Evolutionary conservation across 768 basidiomycete genomes (phyloP), one percentile per base, ranked within the genome.

Genomic region (Tubosaeta brunneosetosa): DNA sequence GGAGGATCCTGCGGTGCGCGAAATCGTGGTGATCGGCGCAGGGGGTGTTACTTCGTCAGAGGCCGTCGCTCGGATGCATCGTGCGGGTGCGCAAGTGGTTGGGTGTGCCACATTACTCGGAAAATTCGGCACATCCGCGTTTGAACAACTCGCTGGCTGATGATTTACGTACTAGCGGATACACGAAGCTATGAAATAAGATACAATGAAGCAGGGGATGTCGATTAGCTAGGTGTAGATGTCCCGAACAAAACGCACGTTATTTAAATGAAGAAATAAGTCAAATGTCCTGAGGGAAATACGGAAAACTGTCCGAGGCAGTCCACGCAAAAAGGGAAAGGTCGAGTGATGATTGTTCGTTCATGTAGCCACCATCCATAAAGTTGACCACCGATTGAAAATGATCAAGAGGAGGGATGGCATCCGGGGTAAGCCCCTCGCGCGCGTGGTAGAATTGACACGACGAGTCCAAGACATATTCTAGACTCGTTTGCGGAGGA

Each of bases 21-120:
- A 71, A 3, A 78, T 91, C 50, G 72, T 72, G 46, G 73, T 93
- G 50, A 79, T 94, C 43, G 92, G 91, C 2, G 85, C 86, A n/a
- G 91, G 92, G 1, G 91, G 91, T 6, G 88, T 91, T 16, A 84
- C 79, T 2, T 78, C 79, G 19, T 69, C 73, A 6, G 84, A 72
- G 19, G 84, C 81, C 2, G 81, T 76, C 12, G 65, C 70, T 48
- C 75, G 91, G 50, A 93, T 93, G 89, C 71, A 73, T n/a, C 72
- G 73, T 43, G 88, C 82, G 10, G 91, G 91, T 3, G 91, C 91
- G 9, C 69, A 73, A 44, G 81, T 84, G 1, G 84, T 94, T 6
- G 92, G 81, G 13, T 76, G 78, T 58, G 82, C 83, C 17, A 83
- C 81, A 2, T 66, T 75, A 27, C 60, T 83, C 26, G 83, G 83